Conservation (phyloP, 1,284 basidiomycete genomes). For the Veloboletus limbatus region DNA sequence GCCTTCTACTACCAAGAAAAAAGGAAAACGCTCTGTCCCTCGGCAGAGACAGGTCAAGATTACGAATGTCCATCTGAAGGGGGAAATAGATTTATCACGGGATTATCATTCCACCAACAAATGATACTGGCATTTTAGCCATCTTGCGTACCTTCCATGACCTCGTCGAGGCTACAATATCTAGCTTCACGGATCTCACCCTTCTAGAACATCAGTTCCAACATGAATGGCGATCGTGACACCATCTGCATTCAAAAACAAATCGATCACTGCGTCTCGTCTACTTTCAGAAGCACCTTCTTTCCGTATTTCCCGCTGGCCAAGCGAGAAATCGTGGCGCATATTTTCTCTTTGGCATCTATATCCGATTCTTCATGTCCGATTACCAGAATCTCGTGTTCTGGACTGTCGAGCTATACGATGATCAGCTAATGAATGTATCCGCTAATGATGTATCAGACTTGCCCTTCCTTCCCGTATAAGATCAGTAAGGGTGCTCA, state of each 20-base stretch:
- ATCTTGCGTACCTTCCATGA: no score
- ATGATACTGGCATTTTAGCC: no score
- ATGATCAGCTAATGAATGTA: slow-evolving; percentile 3
- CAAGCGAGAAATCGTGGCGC: slow-evolving; percentile 47
- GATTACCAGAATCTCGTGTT: slow-evolving; percentile 64
- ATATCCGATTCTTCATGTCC: slow-evolving; percentile 47
- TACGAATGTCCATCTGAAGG: slow-evolving; percentile 85
- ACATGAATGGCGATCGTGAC: not conserved
- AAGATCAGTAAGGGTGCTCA: slow-evolving; percentile 49
- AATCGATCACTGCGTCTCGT: slow-evolving; percentile 27
- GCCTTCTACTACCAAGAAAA: slow-evolving; percentile 63
- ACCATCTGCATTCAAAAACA: no score
- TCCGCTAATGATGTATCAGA: not conserved
- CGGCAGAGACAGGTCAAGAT: slow-evolving; percentile 77
- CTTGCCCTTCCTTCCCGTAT: slow-evolving; percentile 56
- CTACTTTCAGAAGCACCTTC: slow-evolving; percentile 67
- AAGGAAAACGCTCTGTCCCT: slow-evolving; percentile 74
- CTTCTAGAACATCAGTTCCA: not conserved
- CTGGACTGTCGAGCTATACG: slow-evolving; percentile 59
- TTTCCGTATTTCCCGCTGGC: slow-evolving; percentile 59
- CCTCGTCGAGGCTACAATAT: not conserved
- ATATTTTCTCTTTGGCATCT: slow-evolving; percentile 47
- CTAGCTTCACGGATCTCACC: not conserved
- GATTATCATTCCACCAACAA: slow-evolving; percentile 50
- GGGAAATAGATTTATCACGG: slow-evolving; percentile 77